phyloP scores from a whole-genome alignment of 2,329 filamentous ascomycete species.

The Trichothecium roseum region DNA sequence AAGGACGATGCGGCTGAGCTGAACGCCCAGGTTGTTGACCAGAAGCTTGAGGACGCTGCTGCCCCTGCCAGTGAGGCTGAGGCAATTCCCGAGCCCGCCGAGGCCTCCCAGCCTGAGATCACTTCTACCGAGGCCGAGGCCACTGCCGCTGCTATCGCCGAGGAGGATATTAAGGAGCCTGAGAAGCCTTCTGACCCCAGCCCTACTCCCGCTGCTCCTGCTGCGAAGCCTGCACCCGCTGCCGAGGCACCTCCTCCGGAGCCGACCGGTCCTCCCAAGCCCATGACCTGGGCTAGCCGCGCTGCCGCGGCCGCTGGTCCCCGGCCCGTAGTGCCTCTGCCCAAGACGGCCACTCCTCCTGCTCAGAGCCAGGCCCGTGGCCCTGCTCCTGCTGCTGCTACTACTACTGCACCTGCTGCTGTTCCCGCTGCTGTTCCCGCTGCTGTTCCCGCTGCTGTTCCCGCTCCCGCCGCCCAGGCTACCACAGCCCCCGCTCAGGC shows the following conservation, averaged over 20 bases:
- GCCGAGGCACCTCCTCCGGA: conserved; percentile 37
- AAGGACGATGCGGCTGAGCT: conserved; percentile 15
- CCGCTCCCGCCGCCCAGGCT: conserved; percentile 27
- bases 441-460: conserved; percentile 21
- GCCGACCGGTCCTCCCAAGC: conserved; percentile 40
- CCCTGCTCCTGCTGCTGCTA: conserved; percentile 34
- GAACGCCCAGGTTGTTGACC: conserved; percentile 50
- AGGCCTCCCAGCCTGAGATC: conserved; percentile 25
- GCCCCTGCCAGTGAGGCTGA: conserved; percentile 19
- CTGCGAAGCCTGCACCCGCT: conserved; percentile 24
- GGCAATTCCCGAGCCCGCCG: conserved; percentile 16
- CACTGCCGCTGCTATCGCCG: conserved; percentile 39
- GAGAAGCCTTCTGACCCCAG: conserved; percentile 59
- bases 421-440: conserved; percentile 25
- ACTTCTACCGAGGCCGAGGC: conserved; percentile 34
- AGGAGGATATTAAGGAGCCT: conserved; percentile 43
- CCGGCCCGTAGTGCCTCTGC: conserved; percentile 40
- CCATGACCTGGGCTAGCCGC: conserved; percentile 67
- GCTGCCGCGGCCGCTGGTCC: conserved; percentile 48
- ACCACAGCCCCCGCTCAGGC: conserved; percentile 25
- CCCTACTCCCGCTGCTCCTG: conserved; percentile 41
- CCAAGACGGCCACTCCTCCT: conserved; percentile 47
- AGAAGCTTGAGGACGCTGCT: conserved; percentile 62
- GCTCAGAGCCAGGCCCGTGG: conserved; percentile 38
- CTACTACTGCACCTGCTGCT: conserved; percentile 35